Evolutionary conservation across 352 stramenopile genomes (phyloP).

Genomic region (Pythium utonaiense): DNA sequence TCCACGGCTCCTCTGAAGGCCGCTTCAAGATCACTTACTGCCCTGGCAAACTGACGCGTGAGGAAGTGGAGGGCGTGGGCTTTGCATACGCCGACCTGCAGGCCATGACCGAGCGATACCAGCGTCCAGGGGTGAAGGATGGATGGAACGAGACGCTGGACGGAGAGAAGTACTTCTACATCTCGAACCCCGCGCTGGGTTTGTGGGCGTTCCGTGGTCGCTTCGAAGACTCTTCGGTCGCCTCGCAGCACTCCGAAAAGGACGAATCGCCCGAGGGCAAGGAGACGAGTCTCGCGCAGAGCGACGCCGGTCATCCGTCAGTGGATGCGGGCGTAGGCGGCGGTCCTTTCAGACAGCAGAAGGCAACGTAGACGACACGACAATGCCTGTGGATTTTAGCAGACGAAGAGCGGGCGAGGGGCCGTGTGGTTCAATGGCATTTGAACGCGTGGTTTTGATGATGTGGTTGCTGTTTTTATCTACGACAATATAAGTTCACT

Average conservation of each 20-base stretch:
- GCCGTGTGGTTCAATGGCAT: background rate
- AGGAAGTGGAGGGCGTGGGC: conserved; percentile 92
- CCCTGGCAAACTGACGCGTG: conserved; percentile 86
- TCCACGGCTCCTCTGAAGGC: conserved; percentile 96
- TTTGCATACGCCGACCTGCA: conserved; percentile 90
- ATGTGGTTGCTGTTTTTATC: conserved; percentile 12
- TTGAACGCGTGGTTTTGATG: background rate
- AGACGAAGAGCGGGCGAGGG: too few relatives aligned
- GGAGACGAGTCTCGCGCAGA: conserved; percentile 29
- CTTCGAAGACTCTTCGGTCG: conserved; percentile 58
- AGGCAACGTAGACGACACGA: background rate
- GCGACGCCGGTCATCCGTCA: conserved; percentile 48
- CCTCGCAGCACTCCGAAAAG: background rate
- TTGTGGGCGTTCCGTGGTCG: conserved; percentile 92
- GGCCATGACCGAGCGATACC: conserved; percentile 83
- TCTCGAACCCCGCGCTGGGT: conserved; percentile 95
- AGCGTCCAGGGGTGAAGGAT: conserved; percentile 81
- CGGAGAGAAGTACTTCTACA: conserved; percentile 94
- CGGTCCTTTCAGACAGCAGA: conserved; percentile 50
- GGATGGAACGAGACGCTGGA: conserved; percentile 89
- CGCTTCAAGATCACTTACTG: conserved; percentile 96
- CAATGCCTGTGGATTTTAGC: background rate
- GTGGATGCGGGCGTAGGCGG: conserved; percentile 71
- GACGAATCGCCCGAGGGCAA: conserved; percentile 9
- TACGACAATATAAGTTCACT: conserved; percentile 29